Conservation (phyloP, 2,329 filamentous ascomycete species). For the Podosphaera aphanis region DNA sequence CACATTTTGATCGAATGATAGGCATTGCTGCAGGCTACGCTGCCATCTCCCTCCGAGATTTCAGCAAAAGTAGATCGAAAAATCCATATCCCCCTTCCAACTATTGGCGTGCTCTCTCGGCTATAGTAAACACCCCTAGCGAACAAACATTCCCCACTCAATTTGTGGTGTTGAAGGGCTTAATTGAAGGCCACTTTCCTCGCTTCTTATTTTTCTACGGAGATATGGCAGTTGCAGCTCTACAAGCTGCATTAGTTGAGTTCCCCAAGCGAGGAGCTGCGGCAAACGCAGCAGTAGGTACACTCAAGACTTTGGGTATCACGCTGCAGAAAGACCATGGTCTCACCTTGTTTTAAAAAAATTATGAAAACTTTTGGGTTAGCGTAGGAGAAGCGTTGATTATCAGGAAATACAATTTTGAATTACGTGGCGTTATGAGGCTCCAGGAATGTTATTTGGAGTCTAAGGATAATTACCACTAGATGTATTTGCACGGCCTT, state of each 20-base stretch:
- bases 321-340: slow-evolving; percentile 1
- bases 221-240: slow-evolving; percentile 43
- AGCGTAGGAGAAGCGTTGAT: not conserved
- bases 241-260: slow-evolving; percentile 49
- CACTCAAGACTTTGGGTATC: not conserved
- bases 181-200: slow-evolving; percentile 45
- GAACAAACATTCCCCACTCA: slow-evolving; percentile 49
- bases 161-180: slow-evolving; percentile 42
- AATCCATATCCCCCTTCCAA: slow-evolving; percentile 58
- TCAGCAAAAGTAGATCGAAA: slow-evolving; percentile 37
- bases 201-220: slow-evolving; percentile 65
- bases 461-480: not conserved
- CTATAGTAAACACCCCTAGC: slow-evolving; percentile 52
- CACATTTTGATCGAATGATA: slow-evolving; percentile 63
- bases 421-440: not conserved
- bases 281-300: not conserved
- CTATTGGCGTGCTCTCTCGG: slow-evolving; percentile 62
- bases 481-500: no score
- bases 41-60: slow-evolving; percentile 61
- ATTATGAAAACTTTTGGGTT: not conserved
- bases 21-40: slow-evolving; percentile 70
- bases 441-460: not conserved
- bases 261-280: slow-evolving; percentile 26
- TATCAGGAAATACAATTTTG: not conserved
- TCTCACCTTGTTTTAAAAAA: not conserved